phyloP scores from a whole-genome alignment of 495 filamentous ascomycete genomes.

The Penicillium robsamsonii region DNA sequence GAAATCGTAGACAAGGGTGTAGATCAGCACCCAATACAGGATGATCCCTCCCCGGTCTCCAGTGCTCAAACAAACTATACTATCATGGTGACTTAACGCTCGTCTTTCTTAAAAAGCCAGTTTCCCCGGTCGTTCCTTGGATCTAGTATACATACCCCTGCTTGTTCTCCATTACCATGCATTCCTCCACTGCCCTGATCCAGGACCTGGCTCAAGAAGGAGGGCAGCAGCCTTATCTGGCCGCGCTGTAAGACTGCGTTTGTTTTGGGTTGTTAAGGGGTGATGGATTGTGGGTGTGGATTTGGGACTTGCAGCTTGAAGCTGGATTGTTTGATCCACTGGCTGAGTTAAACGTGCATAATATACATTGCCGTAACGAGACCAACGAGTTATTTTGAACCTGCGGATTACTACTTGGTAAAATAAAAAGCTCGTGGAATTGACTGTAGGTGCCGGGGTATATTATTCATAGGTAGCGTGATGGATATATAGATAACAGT shows the following conservation, averaged over 20 bases:
- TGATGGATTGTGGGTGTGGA: constrained; percentile 17
- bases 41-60: no score
- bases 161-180: background rate
- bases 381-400: background rate
- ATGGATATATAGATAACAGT: constrained; percentile 4
- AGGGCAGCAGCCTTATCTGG: no score
- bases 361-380: background rate
- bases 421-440: background rate
- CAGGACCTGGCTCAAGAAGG: no score
- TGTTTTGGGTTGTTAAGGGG: no score
- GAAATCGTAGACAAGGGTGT: no score
- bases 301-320: no score
- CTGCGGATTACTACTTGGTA: background rate
- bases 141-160: background rate
- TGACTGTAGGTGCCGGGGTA: background rate
- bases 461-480: constrained; percentile 5
- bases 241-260: no score
- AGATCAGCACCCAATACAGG: no score
- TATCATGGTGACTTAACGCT: no score
- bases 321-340: no score
- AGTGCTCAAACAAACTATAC: no score
- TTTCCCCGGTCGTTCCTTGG: background rate
- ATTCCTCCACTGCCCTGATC: background rate
- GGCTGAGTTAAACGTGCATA: no score
- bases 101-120: background rate